Percentiles rank a stretch among this genome's conserved stretches.
Evolutionary conservation across 2,329 filamentous ascomycete species (phyloP).

Genomic region (Fusarium proliferatum): DNA sequence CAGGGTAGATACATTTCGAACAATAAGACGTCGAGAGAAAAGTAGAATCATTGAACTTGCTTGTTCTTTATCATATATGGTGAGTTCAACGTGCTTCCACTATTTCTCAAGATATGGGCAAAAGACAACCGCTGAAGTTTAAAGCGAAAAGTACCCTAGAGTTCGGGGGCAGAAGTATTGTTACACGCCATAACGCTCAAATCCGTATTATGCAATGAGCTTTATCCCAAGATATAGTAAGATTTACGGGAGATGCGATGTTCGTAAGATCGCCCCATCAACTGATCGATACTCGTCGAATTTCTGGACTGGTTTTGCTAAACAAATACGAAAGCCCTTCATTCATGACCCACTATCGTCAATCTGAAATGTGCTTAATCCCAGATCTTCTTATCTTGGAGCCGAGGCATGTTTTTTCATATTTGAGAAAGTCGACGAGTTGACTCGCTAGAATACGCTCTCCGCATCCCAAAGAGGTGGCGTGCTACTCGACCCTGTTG

Average conservation of each 20-base stretch:
- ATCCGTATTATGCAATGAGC: neutral
- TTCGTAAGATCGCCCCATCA: rapidly evolving
- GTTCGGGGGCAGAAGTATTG: rapidly evolving
- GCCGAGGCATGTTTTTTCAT: neutral
- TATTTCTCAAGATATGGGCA: rapidly evolving
- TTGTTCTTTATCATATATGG: rapidly evolving
- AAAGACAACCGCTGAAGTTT: neutral
- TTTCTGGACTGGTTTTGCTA: no score
- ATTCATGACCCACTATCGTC: neutral
- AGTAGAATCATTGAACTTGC: rapidly evolving
- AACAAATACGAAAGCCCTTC: rapidly evolving
- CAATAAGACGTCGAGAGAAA: rapidly evolving
- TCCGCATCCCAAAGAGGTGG: neutral
- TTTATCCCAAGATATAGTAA: neutral
- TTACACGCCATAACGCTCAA: neutral
- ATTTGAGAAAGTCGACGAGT: neutral
- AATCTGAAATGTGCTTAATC: neutral
- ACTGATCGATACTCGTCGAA: no score
- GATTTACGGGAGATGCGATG: rapidly evolving
- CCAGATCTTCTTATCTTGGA: neutral
- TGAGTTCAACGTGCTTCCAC: rapidly evolving
- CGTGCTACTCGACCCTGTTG: neutral
- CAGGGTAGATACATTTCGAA: no score
- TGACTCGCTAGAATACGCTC: neutral
- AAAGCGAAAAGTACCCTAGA: neutral